Base-by-base conservation (phyloP, 768 basidiomycete species). In the Lactifluus rugatus region DNA sequence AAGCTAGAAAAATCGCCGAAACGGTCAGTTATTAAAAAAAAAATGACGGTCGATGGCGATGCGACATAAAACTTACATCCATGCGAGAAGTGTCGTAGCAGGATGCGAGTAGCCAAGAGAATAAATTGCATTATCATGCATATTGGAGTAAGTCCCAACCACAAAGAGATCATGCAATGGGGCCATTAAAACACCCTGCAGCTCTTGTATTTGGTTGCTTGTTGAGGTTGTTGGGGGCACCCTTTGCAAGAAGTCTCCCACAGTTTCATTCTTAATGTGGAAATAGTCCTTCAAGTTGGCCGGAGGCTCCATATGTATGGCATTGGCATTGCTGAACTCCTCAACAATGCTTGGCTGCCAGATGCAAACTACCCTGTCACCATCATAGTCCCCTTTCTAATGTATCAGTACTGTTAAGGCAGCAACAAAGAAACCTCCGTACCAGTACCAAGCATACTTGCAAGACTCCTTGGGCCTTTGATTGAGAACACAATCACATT, bases 391-490 rank as follows among this genome's bases (percentile, higher is more conserved):
- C 21, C 85, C 84, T 81, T 54, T 17, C 11, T 8, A 6, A 26
- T 34, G 25, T 21, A 44, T 47, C 5, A 49, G 37, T n/a, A 31
- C 21, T 1, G 23, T 25, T 23, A 32, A 28, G n/a, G 2, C 1
- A 26, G 10, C 23, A 21, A 57, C 10, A 39, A 39, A 16, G 10
- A 64, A 7, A 2, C 0, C 72, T 47, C n/a, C n/a, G n/a, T 56
- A 82, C 84, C 85, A 56, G 84, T 84, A 41, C 79, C 82, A 19
- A 87, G 73, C 62, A 81, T 76, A 61, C 85, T 84, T 7, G 84
- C 78, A 14, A 81, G 73, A 57, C 83, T 77, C 10, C 83, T 72
- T 44, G 66, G 45, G 2, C 69, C 73, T 34, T 69, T 64, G 16
- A 65, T 66, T 2, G 69, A 71, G 26, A 74, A 66, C 0, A 73